Evolutionary conservation across 495 filamentous ascomycete genomes (phyloP), one percentile per base, ranked within the genome.

Genomic region (Stereocaulon alpinum): DNA sequence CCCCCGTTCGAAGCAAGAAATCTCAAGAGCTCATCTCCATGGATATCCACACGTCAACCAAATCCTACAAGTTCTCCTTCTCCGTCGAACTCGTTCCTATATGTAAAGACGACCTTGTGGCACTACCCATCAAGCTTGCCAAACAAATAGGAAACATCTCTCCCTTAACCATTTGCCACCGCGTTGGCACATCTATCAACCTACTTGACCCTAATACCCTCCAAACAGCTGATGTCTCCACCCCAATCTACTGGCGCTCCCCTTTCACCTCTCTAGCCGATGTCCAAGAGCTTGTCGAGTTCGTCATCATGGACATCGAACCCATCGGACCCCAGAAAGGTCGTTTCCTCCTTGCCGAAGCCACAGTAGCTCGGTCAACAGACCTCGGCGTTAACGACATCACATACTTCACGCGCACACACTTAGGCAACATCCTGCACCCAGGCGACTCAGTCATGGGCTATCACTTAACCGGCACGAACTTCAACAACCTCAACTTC

Each of bases 101-200:
- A 42, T 96, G 94, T 77, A 95, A 95, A 72, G 94, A 99, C 62
- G 94, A 99, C 67, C 75, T 99, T 10, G 88, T 96, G 6, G 90
- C 88, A 4, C 72, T 98, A n/a, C 93, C 93, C 0, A 77, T 94
- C 47, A 91, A 91, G 61, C 75, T 97, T 22, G 94, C 93, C 3
- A 87, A 86, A 63, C 78, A 82, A 29, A 74, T 90, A 24, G 93
- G 93, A 58, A 95, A 95, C 69, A 96, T 96, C 63, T 77, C 80
- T 14, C 90, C 90, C 18, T 71, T 96, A 27, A 77, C 82, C 0
- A 76, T 99, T 40, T 97, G 94, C 74, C 82, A 88, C 70, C 80
- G 88, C n/a, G 80, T 99, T 53, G 92, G 94, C 53, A 96, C 89
- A 20, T 80, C 88, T 0, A 75, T 97, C 68, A 93, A 94, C 68